phyloP scores from a whole-genome alignment of 768 basidiomycete species.

The Phlebiopsis flavidoalba region DNA sequence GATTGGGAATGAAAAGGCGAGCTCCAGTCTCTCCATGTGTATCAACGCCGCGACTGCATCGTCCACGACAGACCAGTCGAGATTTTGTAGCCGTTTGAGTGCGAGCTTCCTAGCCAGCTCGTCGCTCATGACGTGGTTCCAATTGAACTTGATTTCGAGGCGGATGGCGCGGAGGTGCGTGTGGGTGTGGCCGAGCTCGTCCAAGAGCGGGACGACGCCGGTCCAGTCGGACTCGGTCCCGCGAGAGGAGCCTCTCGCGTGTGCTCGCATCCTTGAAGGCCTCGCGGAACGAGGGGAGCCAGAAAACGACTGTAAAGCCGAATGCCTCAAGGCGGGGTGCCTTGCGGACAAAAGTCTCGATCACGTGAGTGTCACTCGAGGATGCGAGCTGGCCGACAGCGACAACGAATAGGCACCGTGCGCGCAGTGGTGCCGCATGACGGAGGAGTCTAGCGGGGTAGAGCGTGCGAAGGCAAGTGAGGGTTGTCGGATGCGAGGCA shows the following conservation, averaged over 20 bases:
- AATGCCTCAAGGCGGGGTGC: not conserved
- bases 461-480: not conserved
- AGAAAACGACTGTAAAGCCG: not conserved
- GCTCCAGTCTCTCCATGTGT: not conserved
- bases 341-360: not conserved
- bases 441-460: too few relatives aligned
- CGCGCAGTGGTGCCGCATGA: not conserved
- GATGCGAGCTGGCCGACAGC: not conserved
- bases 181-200: not conserved
- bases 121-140: not conserved
- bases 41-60: not conserved
- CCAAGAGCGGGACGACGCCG: not conserved
- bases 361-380: not conserved
- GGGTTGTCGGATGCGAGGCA: not conserved
- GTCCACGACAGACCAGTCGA: not conserved
- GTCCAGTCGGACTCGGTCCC: not conserved
- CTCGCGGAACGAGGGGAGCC: not conserved
- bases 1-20: not conserved
- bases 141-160: not conserved
- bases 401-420: too few relatives aligned
- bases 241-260: not conserved
- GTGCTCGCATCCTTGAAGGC: not conserved
- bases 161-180: not conserved
- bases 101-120: not conserved
- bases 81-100: not conserved